Base-by-base conservation (phyloP, 192 early-diverging fungal species). In the Linnemannia hyalina region DNA sequence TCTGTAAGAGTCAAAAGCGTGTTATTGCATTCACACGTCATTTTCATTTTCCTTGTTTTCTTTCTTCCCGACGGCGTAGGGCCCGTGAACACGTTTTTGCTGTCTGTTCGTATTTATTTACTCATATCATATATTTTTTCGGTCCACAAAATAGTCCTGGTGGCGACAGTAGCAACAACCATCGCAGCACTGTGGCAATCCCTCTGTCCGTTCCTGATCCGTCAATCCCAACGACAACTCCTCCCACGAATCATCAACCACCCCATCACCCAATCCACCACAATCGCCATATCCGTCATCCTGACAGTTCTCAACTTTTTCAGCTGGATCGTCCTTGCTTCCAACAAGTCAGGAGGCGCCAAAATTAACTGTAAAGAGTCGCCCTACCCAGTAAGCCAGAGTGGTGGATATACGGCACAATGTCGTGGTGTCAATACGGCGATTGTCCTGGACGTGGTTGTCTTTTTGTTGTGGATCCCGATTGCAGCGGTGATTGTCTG, bases 301-400 rank as follows among this genome's bases (percentile, higher is more conserved):
- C 76, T 86, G 13, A 78, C 78, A 6, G 22, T 78, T 36, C 71
- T 80, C 80, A 86, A 86, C 46, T 86, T 86, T 41, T 73, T 86
- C 71, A 86, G 84, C 72, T 86, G 84, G 84, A 86, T 81, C 40
- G 29, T 86, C 35, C 72, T 86, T 6, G 84, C 79, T 0, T 49
- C 84, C 13, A 68, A 86, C 76, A 74, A 76, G 46, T 70, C 74
- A 40, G 60, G 60, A 15, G 84, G 84, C 1, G 80, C 80, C 26
- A 86, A 86, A 63, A 81, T 80, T 1, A 77, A 80, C 22, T 86
- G 84, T 38, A 63, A 75, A 6, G 70, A 80, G 35, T 79, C 76
- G 3, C 63, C 49, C 0, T 18, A 73, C 11, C 74, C 75, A 1
- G 49, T 3, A 22, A 18, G 18, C 4, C 49, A 52, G 78, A 70